These are phyloP conservation scores for Zymoseptoria passerinii DNA, from an alignment of 2,329 filamentous ascomycete genomes.

Conservation along the genomic window DNA sequence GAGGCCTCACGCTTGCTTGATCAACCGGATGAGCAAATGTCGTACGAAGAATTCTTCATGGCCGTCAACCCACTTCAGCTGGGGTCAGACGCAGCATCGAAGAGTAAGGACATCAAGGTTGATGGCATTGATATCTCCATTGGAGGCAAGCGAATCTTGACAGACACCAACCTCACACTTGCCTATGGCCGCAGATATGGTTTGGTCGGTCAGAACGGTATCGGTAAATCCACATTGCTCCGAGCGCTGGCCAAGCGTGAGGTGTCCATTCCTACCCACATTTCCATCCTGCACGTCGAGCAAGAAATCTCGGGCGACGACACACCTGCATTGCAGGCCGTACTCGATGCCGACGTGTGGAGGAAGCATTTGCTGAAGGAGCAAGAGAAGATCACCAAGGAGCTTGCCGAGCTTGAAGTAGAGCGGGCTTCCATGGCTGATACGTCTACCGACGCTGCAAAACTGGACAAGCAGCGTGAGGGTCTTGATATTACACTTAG, in stretches of 20 bases:
- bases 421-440: slow-evolving; percentile 77
- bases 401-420: slow-evolving; percentile 67
- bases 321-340: slow-evolving; percentile 86
- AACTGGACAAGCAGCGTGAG: slow-evolving; percentile 78
- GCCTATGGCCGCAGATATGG: slow-evolving; percentile 92
- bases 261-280: slow-evolving; percentile 88
- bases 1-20: slow-evolving; percentile 87
- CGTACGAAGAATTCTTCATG: slow-evolving; percentile 99
- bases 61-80: slow-evolving; percentile 93
- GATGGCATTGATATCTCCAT: slow-evolving; percentile 95
- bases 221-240: slow-evolving; percentile 76
- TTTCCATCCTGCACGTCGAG: slow-evolving; percentile 97
- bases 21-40: slow-evolving; percentile 72
- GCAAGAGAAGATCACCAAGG: slow-evolving; percentile 73
- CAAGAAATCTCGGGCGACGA: slow-evolving; percentile 98
- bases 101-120: slow-evolving; percentile 98
- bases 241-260: slow-evolving; percentile 88
- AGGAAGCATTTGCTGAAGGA: slow-evolving; percentile 87
- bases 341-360: slow-evolving; percentile 97
- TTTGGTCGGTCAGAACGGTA: slow-evolving; percentile 98
- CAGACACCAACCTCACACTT: slow-evolving; percentile 81
- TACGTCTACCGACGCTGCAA: slow-evolving; percentile 79
- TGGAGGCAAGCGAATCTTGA: slow-evolving; percentile 76
- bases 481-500: slow-evolving; percentile 82
- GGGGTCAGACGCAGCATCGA: slow-evolving; percentile 57